Conservation (phyloP, 73 alveolate species). For the Symbiodinium pilosum region DNA sequence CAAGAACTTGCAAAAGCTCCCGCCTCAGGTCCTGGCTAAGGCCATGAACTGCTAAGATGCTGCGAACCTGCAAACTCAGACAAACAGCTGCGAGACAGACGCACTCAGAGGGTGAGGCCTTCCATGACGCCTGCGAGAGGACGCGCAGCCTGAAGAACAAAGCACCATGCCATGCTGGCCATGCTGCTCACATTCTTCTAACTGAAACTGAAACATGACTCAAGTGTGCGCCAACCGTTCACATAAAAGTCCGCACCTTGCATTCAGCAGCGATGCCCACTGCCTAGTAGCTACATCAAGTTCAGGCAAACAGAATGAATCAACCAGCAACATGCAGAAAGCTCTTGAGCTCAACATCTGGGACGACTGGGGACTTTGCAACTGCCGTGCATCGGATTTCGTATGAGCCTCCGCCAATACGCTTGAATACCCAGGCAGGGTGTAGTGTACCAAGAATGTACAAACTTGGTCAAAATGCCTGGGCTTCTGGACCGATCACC, state of each 20-base stretch:
- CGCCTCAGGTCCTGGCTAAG: background rate
- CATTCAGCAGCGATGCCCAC: background rate
- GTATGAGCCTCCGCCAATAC: too few relatives aligned
- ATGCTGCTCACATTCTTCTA: too few relatives aligned
- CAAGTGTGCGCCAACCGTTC: too few relatives aligned
- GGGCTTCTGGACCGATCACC: background rate
- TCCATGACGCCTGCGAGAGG: conserved; percentile 12
- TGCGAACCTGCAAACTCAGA: background rate
- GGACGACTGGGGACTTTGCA: background rate
- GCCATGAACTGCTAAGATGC: background rate
- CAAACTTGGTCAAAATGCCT: too few relatives aligned
- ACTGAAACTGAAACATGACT: too few relatives aligned
- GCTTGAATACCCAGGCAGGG: background rate
- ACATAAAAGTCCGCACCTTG: background rate
- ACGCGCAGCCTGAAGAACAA: background rate
- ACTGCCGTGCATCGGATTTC: background rate
- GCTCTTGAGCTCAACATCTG: too few relatives aligned
- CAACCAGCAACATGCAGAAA: background rate
- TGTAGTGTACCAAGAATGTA: too few relatives aligned
- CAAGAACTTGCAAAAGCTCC: too few relatives aligned
- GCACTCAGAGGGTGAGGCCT: too few relatives aligned
- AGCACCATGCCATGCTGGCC: too few relatives aligned
- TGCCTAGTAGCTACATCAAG: background rate
- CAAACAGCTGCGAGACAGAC: background rate
- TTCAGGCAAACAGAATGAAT: too few relatives aligned